These are phyloP conservation scores for Haberlea rhodopensis DNA, from an alignment of 257 asterid genomes.

Conservation along the genomic window DNA sequence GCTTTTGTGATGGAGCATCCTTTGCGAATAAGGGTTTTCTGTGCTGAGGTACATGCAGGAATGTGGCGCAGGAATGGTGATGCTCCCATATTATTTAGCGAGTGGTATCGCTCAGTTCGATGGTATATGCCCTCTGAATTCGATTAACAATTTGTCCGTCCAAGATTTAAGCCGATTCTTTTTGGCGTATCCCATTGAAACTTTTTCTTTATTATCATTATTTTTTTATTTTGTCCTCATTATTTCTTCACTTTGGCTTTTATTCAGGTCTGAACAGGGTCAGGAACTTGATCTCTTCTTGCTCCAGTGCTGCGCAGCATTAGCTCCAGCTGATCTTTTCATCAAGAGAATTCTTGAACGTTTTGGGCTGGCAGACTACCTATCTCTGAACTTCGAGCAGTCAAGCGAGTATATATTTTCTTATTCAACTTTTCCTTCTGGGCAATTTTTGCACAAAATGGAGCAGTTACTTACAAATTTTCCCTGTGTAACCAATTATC, in stretches of 20 bases:
- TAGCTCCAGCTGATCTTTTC: slow-evolving; percentile 90
- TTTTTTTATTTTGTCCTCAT: not conserved
- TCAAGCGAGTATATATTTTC: slow-evolving; percentile 83
- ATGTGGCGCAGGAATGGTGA: slow-evolving; percentile 98
- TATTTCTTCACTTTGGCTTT: slow-evolving; percentile 21
- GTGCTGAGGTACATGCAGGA: slow-evolving; percentile 95
- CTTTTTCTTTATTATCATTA: not conserved
- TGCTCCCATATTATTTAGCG: slow-evolving; percentile 72
- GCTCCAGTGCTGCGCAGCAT: slow-evolving; percentile 95
- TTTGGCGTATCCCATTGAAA: slow-evolving; percentile 10
- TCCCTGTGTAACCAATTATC: no score
- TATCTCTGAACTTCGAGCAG: slow-evolving; percentile 64
- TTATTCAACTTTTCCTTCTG: slow-evolving; percentile 34
- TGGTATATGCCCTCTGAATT: slow-evolving; percentile 53
- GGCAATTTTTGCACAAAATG: no score
- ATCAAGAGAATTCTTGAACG: slow-evolving; percentile 82
- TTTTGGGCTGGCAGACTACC: slow-evolving; percentile 79
- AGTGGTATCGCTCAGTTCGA: slow-evolving; percentile 89
- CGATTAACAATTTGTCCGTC: slow-evolving; percentile 2
- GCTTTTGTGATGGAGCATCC: slow-evolving; percentile 94
- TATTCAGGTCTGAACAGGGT: slow-evolving; percentile 86
- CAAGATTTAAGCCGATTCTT: slow-evolving; percentile 14
- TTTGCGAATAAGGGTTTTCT: slow-evolving; percentile 85
- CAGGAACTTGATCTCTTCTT: slow-evolving; percentile 94
- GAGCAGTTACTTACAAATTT: no score